phyloP scores from a whole-genome alignment of 192 early-diverging fungal species.

The Coemansia sp. region DNA sequence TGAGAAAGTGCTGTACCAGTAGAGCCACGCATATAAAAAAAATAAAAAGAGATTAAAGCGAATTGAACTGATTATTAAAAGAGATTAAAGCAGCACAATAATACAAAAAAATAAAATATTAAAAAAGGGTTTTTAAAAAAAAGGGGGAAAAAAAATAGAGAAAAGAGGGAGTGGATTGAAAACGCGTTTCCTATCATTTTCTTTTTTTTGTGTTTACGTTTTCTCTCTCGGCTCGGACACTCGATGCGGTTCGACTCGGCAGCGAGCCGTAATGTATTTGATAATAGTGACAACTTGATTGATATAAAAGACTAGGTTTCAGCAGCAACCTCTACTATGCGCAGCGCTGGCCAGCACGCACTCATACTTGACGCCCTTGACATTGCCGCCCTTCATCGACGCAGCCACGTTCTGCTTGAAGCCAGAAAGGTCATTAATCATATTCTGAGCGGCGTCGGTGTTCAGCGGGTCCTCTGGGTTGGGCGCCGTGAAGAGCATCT shows the following conservation, averaged over 20 bases:
- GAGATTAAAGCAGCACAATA: not conserved
- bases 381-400: constrained; percentile 76
- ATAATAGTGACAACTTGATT: not conserved
- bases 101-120: not conserved
- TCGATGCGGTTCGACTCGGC: not conserved
- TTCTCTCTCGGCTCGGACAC: not conserved
- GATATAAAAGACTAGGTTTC: not conserved
- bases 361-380: constrained; percentile 73
- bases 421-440: constrained; percentile 67
- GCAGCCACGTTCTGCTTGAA: constrained; percentile 80
- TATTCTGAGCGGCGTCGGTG: constrained; percentile 90
- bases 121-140: not conserved
- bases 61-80: constrained; percentile 6
- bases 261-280: not conserved
- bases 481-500: constrained; percentile 91
- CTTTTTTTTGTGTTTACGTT: constrained; percentile 26
- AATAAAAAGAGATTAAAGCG: constrained; percentile 13
- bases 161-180: constrained; percentile 3
- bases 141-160: constrained; percentile 15
- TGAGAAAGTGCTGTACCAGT: not conserved
- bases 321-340: not conserved
- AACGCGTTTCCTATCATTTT: constrained; percentile 15
- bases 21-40: constrained; percentile 7
- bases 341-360: constrained; percentile 53
- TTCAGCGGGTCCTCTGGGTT: constrained; percentile 98